Base-by-base conservation (phyloP, 1,284 basidiomycete genomes). In the Leccinum laetum region DNA sequence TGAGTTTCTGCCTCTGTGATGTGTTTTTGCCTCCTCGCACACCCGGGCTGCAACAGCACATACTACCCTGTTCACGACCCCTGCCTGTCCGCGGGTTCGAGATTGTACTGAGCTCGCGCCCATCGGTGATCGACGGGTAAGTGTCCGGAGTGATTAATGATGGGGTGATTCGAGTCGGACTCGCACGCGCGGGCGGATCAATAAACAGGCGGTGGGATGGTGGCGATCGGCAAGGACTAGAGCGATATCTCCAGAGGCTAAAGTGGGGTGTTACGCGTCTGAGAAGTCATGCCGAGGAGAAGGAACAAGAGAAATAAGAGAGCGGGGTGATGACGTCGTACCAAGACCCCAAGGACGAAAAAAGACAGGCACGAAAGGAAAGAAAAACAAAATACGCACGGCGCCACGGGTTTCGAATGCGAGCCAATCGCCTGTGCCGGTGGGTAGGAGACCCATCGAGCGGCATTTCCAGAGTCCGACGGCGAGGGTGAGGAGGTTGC, bases 401-500 rank as follows among this genome's bases (percentile, higher is more conserved):
- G 80, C 71, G 41, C 86, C 87, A 71, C 94, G 81, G 4, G 87
- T 91, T 80, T 96, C 94, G 72, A 96, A 96, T 24, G 93, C 94
- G 61, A 96, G 79, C 94, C 95, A 97, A 79, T 97, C 95, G 4
- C 91, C 93, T 0, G 94, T 92, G 1, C 94, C 93, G 2, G 88
- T 91, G 0, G 95, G 95, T 32, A 97, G 78, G 62, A 97, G 81
- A 2, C 95, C 95, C 94, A 97, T 95, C 1, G 89, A 87, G 59
- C 88, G 87, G 78, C 94, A 96, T 77, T 97, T 97, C 89, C 92
- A 97, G 39, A 96, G 78, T 0, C 95, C 95, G 37, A 96, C 86
- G 5, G 81, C 85, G 21, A 96, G 82, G 1, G 91, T 92, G 62
- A 92, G 74, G 13, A 92, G 66, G 73, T 93, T 94, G 75, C 90